Base-by-base conservation (phyloP, 169 alveolate species). In the Theileria annulata region DNA sequence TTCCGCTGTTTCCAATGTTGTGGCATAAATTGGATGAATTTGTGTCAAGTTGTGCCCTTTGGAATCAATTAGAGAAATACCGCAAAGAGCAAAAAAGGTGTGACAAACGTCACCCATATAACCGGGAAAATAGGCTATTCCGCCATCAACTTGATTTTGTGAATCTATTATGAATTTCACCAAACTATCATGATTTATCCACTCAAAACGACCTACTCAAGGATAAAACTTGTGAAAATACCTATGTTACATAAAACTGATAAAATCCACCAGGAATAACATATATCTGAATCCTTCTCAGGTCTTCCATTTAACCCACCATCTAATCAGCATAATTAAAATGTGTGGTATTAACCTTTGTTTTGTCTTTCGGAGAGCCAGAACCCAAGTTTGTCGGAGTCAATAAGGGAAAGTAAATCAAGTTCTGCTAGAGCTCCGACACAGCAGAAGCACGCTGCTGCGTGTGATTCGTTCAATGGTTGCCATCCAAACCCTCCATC, bases 271-370 rank as follows among this genome's bases (percentile, higher is more conserved):
- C 99, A 97, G 28, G 99, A 95, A 86, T 97, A 97, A 77, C 99
- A 97, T 9, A 96, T 98, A 81, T 97, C 99, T 6, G 99, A 97
- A 42, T 95, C 88, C 91, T 97, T 97, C 85, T 97, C 99, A 28
- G 99, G 98, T 69, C 99, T 92, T 28, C 99, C 99, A 89, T 97
- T 97, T 72, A 96, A 96, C 35, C 99, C 99, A 25, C 99, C 99
- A 77, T n/a, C 83, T 68, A 23, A n/a, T 0, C 17, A 28, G 23
- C 42, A 23, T 13, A 33, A 21, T 28, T 63, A 66, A 17, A 2
- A 9, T n/a, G 21, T 49, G 5, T n/a, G 10, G 31, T 15, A 28
- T 28, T 28, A 62, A 6, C 31, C 48, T 62, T 81, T 86, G 35
- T 98, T 96, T 85, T 97, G 96, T 68, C 99, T 89, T 47, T 95